These are phyloP conservation scores for Phytophthora boehmeriae DNA, from an alignment of 352 stramenopile species.

Conservation along the genomic window DNA sequence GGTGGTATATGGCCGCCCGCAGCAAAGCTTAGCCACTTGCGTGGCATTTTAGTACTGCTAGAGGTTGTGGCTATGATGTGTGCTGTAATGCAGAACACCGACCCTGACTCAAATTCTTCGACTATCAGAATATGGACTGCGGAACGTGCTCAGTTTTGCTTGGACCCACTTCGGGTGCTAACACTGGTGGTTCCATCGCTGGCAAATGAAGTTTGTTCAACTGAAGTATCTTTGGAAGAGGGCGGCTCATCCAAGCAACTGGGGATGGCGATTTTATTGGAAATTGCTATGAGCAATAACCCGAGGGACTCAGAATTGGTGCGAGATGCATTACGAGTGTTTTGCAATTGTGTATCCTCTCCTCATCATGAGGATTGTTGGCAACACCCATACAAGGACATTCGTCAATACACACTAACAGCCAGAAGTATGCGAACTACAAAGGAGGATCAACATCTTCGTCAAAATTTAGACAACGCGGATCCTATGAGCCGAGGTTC, in stretches of 20 bases:
- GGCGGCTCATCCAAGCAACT: constrained; percentile 38
- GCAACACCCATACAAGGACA: constrained; percentile 86
- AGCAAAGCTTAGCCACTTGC: constrained; percentile 75
- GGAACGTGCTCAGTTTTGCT: constrained; percentile 80
- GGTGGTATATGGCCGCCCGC: constrained; percentile 75
- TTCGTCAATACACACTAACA: constrained; percentile 80
- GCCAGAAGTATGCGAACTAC: constrained; percentile 69
- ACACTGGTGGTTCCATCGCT: constrained; percentile 77
- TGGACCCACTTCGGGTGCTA: constrained; percentile 76
- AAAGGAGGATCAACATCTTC: constrained; percentile 36
- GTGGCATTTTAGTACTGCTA: constrained; percentile 76
- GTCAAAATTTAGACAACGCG: constrained; percentile 9
- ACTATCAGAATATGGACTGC: constrained; percentile 72
- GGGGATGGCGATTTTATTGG: constrained; percentile 75
- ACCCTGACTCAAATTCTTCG: constrained; percentile 59
- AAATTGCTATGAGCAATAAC: constrained; percentile 80
- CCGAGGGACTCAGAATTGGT: constrained; percentile 76
- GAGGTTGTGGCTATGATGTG: constrained; percentile 80
- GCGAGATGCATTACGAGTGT: constrained; percentile 70
- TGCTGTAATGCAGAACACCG: constrained; percentile 55
- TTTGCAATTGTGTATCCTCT: constrained; percentile 86
- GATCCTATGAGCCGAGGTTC: constrained; percentile 2
- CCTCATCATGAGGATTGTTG: constrained; percentile 82
- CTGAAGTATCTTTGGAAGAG: constrained; percentile 67
- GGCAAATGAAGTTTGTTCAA: constrained; percentile 77